These are phyloP conservation scores for Neurospora terricola DNA, from an alignment of 495 filamentous ascomycete genomes.

Conservation along the genomic window DNA sequence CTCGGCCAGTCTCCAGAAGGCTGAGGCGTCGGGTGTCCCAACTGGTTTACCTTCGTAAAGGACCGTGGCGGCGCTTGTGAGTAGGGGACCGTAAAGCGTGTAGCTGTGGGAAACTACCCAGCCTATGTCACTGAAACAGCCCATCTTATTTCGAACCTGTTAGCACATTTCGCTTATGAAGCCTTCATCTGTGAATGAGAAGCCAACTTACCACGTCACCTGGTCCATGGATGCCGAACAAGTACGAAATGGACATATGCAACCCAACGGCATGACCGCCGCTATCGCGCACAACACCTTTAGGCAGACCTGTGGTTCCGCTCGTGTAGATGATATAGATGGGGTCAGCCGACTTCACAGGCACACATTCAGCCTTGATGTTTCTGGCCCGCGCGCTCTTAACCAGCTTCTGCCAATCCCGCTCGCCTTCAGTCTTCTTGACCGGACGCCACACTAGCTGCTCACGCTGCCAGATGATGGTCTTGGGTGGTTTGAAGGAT, in stretches of 20 bases:
- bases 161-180: background rate
- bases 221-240: conserved; percentile 71
- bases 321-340: conserved; percentile 87
- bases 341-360: conserved; percentile 64
- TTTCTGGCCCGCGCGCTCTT: conserved; percentile 55
- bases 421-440: conserved; percentile 52
- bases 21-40: conserved; percentile 77
- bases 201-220: conserved; percentile 51
- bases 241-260: conserved; percentile 62
- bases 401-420: conserved; percentile 70
- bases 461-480: conserved; percentile 66
- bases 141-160: conserved; percentile 9
- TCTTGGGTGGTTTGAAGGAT: conserved; percentile 51
- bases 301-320: conserved; percentile 79
- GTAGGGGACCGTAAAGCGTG: conserved; percentile 67
- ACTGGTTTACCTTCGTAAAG: conserved; percentile 89
- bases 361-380: conserved; percentile 58
- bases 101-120: conserved; percentile 84
- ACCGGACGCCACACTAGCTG: conserved; percentile 63
- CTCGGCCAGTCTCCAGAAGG: conserved; percentile 79
- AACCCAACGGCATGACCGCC: conserved; percentile 85
- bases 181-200: background rate
- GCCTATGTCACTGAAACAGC: conserved; percentile 56
- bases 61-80: conserved; percentile 76
- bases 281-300: conserved; percentile 76